phyloP scores from a whole-genome alignment of 2,329 filamentous ascomycete species.

The Nigrograna mackinnonii region DNA sequence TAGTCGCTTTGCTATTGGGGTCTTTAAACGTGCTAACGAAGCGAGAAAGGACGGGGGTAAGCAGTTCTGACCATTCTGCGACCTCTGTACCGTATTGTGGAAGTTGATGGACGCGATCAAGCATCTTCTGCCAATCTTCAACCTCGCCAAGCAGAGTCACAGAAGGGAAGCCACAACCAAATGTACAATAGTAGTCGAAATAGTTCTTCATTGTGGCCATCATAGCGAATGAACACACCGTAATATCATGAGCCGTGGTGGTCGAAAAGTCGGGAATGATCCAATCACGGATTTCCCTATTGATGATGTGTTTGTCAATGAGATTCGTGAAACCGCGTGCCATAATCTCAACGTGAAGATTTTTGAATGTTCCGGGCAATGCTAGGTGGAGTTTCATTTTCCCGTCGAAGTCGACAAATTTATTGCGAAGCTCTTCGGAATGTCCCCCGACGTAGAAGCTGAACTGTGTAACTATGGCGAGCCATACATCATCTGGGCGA shows the following conservation, averaged over 20 bases:
- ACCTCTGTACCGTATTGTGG: conserved; percentile 50
- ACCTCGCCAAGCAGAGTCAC: conserved; percentile 56
- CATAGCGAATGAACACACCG: conserved; percentile 52
- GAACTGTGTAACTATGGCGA: conserved; percentile 25
- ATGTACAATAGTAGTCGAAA: conserved; percentile 41
- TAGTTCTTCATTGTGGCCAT: conserved; percentile 58
- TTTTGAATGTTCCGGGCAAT: conserved; percentile 18
- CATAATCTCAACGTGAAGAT: conserved; percentile 26
- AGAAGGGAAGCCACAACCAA: conserved; percentile 54
- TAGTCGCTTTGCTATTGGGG: conserved; percentile 29
- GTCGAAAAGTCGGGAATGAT: conserved; percentile 58
- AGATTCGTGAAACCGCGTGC: conserved; percentile 40
- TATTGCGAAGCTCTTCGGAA: conserved; percentile 19
- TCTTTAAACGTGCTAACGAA: conserved; percentile 52
- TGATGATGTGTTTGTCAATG: conserved; percentile 47
- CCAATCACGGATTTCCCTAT: conserved; percentile 49
- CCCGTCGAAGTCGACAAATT: conserved; percentile 38
- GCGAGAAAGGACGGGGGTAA: conserved; percentile 49
- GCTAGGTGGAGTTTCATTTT: conserved; percentile 15
- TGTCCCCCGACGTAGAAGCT: conserved; percentile 28
- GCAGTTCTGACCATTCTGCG: conserved; percentile 38
- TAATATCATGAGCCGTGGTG: conserved; percentile 49
- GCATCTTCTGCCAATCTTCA: conserved; percentile 51
- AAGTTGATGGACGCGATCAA: conserved; percentile 48
- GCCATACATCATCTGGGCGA: conserved; percentile 31